Conservation (phyloP, 2,329 filamentous ascomycete species). For the Beauveria varroae region DNA sequence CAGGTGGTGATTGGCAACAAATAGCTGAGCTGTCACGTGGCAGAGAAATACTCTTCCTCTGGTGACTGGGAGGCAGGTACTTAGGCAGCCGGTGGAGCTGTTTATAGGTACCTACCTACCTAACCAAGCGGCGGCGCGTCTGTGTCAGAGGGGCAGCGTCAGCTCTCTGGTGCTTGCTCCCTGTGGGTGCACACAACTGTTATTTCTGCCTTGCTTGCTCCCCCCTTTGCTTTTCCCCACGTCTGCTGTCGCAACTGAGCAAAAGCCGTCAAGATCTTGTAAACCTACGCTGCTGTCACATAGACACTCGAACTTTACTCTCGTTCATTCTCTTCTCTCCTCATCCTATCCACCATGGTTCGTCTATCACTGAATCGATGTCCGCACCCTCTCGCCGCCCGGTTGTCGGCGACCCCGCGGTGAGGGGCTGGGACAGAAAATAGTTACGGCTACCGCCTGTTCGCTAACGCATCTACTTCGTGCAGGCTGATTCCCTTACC, state of each 20-base stretch:
- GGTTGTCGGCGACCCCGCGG: constrained; percentile 13
- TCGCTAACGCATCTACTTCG: constrained; percentile 19
- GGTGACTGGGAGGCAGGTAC: too few species aligned
- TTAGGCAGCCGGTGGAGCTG: too few species aligned
- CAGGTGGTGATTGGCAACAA: neutral
- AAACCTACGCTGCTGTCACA: neutral
- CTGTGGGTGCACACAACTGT: constrained; percentile 7
- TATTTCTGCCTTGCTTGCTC: constrained; percentile 9
- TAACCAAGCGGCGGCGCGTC: too few species aligned
- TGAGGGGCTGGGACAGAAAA: constrained; percentile 21
- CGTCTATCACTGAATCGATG: neutral
- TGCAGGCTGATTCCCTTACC: constrained; percentile 91
- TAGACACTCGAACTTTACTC: neutral
- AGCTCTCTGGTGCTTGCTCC: neutral
- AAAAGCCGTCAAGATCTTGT: neutral
- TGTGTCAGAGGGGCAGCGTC: neutral
- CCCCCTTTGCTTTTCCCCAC: constrained; percentile 10
- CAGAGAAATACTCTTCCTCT: neutral
- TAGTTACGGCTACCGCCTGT: neutral
- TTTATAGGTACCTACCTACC: neutral
- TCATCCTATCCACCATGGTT: constrained; percentile 7
- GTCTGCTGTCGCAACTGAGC: constrained; percentile 4
- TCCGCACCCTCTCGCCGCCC: neutral
- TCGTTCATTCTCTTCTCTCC: neutral
- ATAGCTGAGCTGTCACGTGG: neutral